Evolutionary conservation across 1,139 yeast genomes (phyloP), one percentile per base, ranked within the genome.

Genomic region (Lodderomyces margitis): DNA sequence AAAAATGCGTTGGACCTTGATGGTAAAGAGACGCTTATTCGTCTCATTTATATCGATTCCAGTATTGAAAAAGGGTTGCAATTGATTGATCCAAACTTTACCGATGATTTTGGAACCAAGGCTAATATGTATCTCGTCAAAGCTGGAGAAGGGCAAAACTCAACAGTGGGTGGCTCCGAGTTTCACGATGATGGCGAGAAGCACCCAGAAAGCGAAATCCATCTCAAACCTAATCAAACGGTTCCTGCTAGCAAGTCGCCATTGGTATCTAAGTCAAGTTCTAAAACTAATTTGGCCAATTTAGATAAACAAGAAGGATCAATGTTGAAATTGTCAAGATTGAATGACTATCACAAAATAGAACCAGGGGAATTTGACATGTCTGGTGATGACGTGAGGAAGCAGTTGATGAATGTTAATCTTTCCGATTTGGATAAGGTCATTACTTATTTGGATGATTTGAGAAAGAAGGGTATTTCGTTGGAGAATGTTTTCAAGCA

Each of bases 11-110:
- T 85, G 51, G 79, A 70, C 44, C 54, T 80, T 3, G 85, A 83
- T 51, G 92, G 91, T 9, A 84, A 84, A 53, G 94, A 84, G 54
- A 80, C 87, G 0, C 64, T 85, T 41, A 72, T 85, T 30, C 68
- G 88, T 49, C 75, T 84, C 48, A 80, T 87, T 45, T 75, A 80
- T 46, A 70, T 84, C 42, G 89, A 84, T 58, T 78, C 84, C 8
- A 79, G 89, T 9, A 71, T 85, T 41, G 85, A 81, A 49, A 81
- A 80, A 51, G 87, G 87, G 1, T 56, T 83, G 33, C 70, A 73
- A 46, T 62, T 84, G 48, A 66, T 83, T 46, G 77, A 70, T 48
- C 57, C 56, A 21, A 62, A 67, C 1, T 59, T 68, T 34, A 57
- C 48, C 6, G 57, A 57, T 15, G 57, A 57, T 8, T 53, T 47